Evolutionary conservation across 2,329 filamentous ascomycete species (phyloP), one percentile per base, ranked within the genome.

Genomic region (Fusarium drepaniforme): DNA sequence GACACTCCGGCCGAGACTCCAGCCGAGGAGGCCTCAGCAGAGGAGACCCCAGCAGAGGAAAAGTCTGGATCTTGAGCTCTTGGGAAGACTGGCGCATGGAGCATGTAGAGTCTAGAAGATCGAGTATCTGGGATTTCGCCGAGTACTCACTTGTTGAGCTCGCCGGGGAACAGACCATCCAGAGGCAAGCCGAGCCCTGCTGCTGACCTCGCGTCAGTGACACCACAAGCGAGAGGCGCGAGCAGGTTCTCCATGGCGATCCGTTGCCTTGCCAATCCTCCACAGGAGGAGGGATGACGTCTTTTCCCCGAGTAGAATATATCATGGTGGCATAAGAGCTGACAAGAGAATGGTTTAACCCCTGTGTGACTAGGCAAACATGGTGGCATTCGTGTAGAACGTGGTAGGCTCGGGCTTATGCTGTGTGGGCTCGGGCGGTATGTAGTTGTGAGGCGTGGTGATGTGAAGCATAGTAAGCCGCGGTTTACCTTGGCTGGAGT

Each of bases 161-260:
- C 75, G 70, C 67, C 71, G 71, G 75, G 71, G 70, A 69, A 67
- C 67, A 73, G 75, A 70, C 72, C 71, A 78, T 76, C 70, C 77
- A 79, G 78, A 79, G 78, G 78, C 78, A 79, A 79, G 78, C 76
- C 78, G 76, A 79, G 78, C 78, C 78, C 78, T 79, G 76, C 67
- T 72, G 74, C 76, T 75, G 76, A 70, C 64, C 68, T 75, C 66
- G 70, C 70, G 56, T 64, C 67, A 66, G 71, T 75, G 68, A 66
- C 63, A 60, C 46, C 56, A 70, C 61, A 66, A 68, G 70, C 72
- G 75, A 78, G 70, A 74, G 71, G 66, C 70, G 74, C 69, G 67
- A 64, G 73, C 70, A 72, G 78, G 78, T 79, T 75, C 78, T 77
- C 76, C 64, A 75, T 76, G 77, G 77, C 72, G 71, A 77, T 72